Evolutionary conservation across 352 stramenopile genomes (phyloP), one percentile per base, ranked within the genome.

Genomic region (Globisporangium viniferum): DNA sequence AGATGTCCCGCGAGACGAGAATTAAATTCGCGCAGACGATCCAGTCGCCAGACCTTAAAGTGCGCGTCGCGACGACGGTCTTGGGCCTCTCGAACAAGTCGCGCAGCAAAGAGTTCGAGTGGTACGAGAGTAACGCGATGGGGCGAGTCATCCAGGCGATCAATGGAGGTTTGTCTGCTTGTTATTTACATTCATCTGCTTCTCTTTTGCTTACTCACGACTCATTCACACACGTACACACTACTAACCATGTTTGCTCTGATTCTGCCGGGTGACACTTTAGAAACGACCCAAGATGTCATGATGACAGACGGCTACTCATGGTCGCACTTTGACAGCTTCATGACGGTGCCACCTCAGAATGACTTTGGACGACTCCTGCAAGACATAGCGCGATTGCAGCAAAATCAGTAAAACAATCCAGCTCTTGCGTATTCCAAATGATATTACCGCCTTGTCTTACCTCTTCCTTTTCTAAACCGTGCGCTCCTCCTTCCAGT

Each of bases 251-350:
- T 64, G 22, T 10, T 20, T 18, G 3, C 51, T 62, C 18, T 62
- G 56, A 49, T 41, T 62, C 36, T 44, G 56, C 10, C 29, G n/a
- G 29, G 20, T 59, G 64, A 54, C 36, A 9, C 29, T 33, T 8
- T 20, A 79, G 80, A 78, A 24, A 63, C 73, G 18, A 62, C 67
- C 3, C 71, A 68, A 62, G 81, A 90, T 60, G 62, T 88, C 20
- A 76, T 69, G 12, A 76, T 83, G 65, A 89, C 82, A 1, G 85
- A 93, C 46, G 78, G 78, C 5, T 93, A 93, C 66, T 93, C 85
- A n/a, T 93, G 83, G 85, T 90, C 84, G 61, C 85, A 93, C 66
- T 82, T 83, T 36, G 85, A 93, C 49, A 91, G 74, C 66, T 91
- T 91, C 73, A 76, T 78, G 58, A 85, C 65, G 18, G 56, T 75